Evolutionary conservation across 2,329 filamentous ascomycete species (phyloP).

Genomic region (Claviceps pazoutovae): DNA sequence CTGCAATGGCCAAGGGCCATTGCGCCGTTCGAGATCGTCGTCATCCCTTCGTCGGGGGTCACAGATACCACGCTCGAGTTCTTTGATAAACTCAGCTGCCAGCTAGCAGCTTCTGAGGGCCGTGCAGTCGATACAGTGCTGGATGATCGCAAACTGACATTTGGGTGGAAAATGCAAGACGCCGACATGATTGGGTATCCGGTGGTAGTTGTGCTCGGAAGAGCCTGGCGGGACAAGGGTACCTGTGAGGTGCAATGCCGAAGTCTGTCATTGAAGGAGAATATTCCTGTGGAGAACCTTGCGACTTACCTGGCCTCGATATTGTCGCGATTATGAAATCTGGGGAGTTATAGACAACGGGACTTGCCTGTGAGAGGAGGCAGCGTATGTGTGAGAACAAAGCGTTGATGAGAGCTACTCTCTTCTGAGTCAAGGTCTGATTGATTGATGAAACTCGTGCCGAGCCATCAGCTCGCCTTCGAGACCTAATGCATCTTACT

Average conservation of each 20-base stretch:
- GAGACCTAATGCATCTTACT: too few species aligned
- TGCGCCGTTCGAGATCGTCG: conserved; percentile 65
- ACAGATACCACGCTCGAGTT: conserved; percentile 39
- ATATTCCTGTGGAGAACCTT: conserved; percentile 34
- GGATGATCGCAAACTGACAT: conserved; percentile 54
- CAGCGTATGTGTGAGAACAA: background rate
- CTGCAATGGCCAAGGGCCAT: conserved; percentile 81
- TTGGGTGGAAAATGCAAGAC: conserved; percentile 81
- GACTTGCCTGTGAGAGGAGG: background rate
- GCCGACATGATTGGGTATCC: conserved; percentile 85
- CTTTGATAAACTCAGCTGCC: conserved; percentile 43
- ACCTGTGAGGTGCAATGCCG: conserved; percentile 71
- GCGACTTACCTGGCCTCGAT: conserved; percentile 29
- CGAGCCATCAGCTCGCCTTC: too few species aligned
- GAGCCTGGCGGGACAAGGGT: conserved; percentile 43
- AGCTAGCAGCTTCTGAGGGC: conserved; percentile 2
- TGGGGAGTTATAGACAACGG: background rate
- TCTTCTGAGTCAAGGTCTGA: too few species aligned
- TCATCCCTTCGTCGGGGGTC: conserved; percentile 41
- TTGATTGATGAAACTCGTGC: too few species aligned
- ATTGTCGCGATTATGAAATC: conserved; percentile 34
- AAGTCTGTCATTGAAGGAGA: conserved; percentile 45
- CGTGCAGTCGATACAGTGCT: conserved; percentile 48
- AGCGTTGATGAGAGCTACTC: too few species aligned
- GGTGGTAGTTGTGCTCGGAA: conserved; percentile 66